phyloP scores from a whole-genome alignment of 495 filamentous ascomycete genomes.

The Amphirosellinia nigrospora region DNA sequence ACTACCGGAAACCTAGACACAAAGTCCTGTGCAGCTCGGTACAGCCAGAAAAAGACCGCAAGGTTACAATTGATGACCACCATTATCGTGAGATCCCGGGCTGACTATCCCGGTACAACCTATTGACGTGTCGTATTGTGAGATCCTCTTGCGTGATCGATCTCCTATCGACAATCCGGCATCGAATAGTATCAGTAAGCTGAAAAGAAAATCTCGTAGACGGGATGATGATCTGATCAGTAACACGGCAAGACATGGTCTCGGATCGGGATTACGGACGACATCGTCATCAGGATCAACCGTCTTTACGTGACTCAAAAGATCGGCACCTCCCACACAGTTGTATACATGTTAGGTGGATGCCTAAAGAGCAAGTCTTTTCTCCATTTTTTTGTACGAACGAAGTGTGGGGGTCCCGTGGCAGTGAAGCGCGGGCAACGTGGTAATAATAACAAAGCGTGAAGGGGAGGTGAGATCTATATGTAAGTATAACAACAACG shows the following conservation, averaged over 20 bases:
- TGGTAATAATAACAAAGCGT: not conserved
- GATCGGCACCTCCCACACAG: not conserved
- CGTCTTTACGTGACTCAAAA: not conserved
- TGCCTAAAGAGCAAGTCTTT: not conserved
- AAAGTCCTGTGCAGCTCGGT: not conserved
- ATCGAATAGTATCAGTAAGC: not conserved
- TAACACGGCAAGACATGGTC: not conserved
- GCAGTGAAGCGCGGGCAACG: not conserved
- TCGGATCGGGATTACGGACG: not conserved
- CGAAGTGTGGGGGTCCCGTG: not conserved
- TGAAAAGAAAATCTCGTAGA: not conserved
- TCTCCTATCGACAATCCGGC: not conserved
- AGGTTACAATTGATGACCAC: constrained; percentile 16
- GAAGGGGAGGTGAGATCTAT: not conserved
- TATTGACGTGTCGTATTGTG: not conserved
- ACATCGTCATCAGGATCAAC: not conserved
- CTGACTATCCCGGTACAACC: not conserved
- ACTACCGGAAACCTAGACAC: not conserved
- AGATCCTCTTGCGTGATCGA: not conserved
- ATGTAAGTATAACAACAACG: not conserved
- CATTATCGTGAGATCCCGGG: not conserved
- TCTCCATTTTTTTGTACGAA: not conserved
- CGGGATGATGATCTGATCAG: not conserved
- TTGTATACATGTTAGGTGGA: not conserved
- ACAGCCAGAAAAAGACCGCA: not conserved